Base-by-base conservation (phyloP, 1,284 basidiomycete species). In the Crepidotus sp. region DNA sequence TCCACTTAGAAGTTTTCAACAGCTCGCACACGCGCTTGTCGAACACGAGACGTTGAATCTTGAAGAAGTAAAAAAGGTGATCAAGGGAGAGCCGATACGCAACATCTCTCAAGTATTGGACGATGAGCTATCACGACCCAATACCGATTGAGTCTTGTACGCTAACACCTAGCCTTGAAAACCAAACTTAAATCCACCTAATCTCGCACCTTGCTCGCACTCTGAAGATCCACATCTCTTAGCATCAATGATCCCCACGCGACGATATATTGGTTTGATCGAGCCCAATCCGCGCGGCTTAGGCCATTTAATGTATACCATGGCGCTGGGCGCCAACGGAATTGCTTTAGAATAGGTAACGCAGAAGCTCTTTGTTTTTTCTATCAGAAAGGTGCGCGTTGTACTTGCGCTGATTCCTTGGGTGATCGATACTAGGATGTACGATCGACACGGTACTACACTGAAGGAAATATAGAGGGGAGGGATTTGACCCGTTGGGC, bases 21-120 rank as follows among this genome's bases (percentile, higher is more conserved):
- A 92, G 85, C 76, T 96, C 37, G 93, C 93, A 3, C 72, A 76
- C 44, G 93, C 94, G 4, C 69, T 97, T 47, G 79, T 96, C 14
- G 90, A 95, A 61, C 84, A 95, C 64, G 93, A 97, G 70, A 96
- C 93, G n/a, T 68, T 97, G 50, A 80, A 82, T 53, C 71, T 77
- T 31, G 81, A 87, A 15, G 91, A 97, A 63, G 93, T 96, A 15
- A 69, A 73, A 59, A 80, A 77, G 64, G 84, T 92, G n/a, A 76
- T 94, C 59, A 77, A 73, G 46, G 90, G 90, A 27, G 80, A 91
- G 62, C 69, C 73, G 48, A 83, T 94, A 59, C 75, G 79, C 46
- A 72, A 68, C 48, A 70, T 85, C 52, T 63, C 70, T 49, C 80
- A 84, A 55, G 74, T 79, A 35, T 60, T 85, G 49, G 68, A 76